These are phyloP conservation scores for Colletotrichum lindemuthianum DNA, from an alignment of 2,329 filamentous ascomycete species.

Conservation along the genomic window DNA sequence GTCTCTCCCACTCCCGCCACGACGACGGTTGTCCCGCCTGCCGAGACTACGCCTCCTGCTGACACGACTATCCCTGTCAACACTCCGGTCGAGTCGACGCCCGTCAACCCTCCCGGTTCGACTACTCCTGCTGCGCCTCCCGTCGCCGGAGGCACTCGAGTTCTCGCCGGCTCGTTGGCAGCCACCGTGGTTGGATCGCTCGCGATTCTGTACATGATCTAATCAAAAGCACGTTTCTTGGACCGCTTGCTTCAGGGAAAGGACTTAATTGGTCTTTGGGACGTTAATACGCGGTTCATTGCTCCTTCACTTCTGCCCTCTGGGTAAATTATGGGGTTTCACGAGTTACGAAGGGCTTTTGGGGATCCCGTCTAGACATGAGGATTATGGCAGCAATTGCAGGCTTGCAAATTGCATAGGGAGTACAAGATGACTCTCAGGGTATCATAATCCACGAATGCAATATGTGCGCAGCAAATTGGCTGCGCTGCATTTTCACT, in stretches of 20 bases:
- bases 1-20: slow-evolving; percentile 4
- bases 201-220: slow-evolving; percentile 48
- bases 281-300: slow-evolving; percentile 10
- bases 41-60: slow-evolving; percentile 53
- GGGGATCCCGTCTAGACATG: not conserved
- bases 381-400: slow-evolving; percentile 3
- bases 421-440: slow-evolving; percentile 1
- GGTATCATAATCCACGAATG: slow-evolving; percentile 12
- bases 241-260: not conserved
- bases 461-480: not conserved
- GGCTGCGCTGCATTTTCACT: not conserved
- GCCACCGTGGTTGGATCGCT: slow-evolving; percentile 47
- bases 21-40: slow-evolving; percentile 37
- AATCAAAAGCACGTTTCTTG: slow-evolving; percentile 33
- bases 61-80: slow-evolving; percentile 32
- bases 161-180: slow-evolving; percentile 45
- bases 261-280: slow-evolving; percentile 20
- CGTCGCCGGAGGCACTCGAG: slow-evolving; percentile 42
- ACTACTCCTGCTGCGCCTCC: slow-evolving; percentile 36
- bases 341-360: slow-evolving; percentile 9
- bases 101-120: slow-evolving; percentile 10
- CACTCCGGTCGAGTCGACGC: slow-evolving; percentile 37
- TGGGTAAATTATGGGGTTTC: slow-evolving; percentile 27
- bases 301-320: slow-evolving; percentile 21
- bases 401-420: slow-evolving; percentile 6